Evolutionary conservation across 768 basidiomycete genomes (phyloP).

Genomic region (Pleurotus eryngii): DNA sequence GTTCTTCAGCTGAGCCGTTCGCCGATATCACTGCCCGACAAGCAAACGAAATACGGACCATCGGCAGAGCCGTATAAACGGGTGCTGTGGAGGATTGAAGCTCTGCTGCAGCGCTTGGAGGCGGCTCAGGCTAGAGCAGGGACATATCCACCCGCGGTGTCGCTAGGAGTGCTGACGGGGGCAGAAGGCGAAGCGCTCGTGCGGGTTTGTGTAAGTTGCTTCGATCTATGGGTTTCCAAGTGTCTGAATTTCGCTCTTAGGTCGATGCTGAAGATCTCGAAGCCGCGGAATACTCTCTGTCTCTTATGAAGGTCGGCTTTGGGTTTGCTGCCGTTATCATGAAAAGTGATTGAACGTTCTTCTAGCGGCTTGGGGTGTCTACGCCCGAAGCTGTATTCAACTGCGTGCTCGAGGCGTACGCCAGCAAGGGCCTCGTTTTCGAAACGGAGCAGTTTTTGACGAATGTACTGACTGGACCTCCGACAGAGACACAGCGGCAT

Average conservation of each 20-base stretch:
- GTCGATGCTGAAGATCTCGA: constrained; percentile 41
- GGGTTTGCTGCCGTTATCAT: neutral
- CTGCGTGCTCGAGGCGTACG: constrained; percentile 46
- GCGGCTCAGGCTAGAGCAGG: constrained; percentile 6
- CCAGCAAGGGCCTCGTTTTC: constrained; percentile 39
- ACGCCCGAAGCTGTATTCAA: constrained; percentile 44
- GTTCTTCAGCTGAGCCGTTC: too few species aligned
- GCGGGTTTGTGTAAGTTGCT: constrained; percentile 41
- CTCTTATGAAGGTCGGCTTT: constrained; percentile 49
- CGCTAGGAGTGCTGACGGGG: constrained; percentile 44
- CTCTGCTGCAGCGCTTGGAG: constrained; percentile 1
- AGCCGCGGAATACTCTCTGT: constrained; percentile 47
- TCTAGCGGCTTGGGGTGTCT: constrained; percentile 38
- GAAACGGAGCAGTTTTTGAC: constrained; percentile 44
- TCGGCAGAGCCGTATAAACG: constrained; percentile 3
- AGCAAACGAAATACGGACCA: neutral
- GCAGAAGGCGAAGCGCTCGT: constrained; percentile 56
- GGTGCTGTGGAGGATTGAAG: neutral
- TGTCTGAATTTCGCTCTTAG: constrained; percentile 28
- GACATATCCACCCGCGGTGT: constrained; percentile 24
- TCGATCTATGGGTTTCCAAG: too few species aligned
- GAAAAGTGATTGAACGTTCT: neutral
- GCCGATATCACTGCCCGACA: constrained; percentile 20
- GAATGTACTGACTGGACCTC: constrained; percentile 34
- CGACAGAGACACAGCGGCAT: constrained; percentile 59